Base-by-base conservation (phyloP, 139 green algal species). In the Gonium pectorale region DNA sequence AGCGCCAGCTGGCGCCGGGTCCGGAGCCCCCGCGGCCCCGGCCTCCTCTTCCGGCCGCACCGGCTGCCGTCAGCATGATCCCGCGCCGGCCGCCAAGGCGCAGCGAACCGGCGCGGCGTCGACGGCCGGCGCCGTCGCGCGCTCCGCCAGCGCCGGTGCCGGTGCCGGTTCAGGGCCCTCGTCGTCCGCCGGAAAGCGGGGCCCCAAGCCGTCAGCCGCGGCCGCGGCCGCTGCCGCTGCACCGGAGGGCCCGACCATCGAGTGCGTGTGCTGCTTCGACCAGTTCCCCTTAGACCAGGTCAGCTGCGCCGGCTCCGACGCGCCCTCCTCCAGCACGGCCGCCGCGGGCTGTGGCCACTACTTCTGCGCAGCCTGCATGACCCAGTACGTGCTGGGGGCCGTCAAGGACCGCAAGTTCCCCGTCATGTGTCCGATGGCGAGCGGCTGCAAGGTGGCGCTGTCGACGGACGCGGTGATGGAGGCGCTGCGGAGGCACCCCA, bases 281-380 rank as follows among this genome's bases (percentile, higher is more conserved):
- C 40, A 31, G 27, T 71, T 71, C 43, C 56, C 74, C 0, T 29
- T 35, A 17, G 15, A 62, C 40, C 15, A 19, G 27, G 31, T 82
- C 40, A 49, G 11, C 3, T 82, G 74, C 38, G 74, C 74, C 4
- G 74, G 74, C 59, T 40, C 74, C 41, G 74, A 82, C 27, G 56
- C 26, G 6, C 17, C 74, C 59, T 82, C 78, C 78, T 75, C 62
- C 62, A 84, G 62, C 63, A 66, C 38, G 33, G 43, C 62, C 31
- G 21, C 41, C 21, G 44, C 78, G 33, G 78, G 78, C 62, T 90
- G 86, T 54, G 73, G 80, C 7, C 86, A 90, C 64, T 71, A 60
- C 44, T 88, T 88, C 54, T 92, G 89, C 84, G n/a, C 43, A 27
- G 68, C 26, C 33, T 92, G 89, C 84, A 81, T 91, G 70, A 67